Percentiles rank a stretch among this genome's conserved stretches.
Evolutionary conservation across 164 flowering plant species (phyloP).

Genomic region (Tetrastigma voinierianum): DNA sequence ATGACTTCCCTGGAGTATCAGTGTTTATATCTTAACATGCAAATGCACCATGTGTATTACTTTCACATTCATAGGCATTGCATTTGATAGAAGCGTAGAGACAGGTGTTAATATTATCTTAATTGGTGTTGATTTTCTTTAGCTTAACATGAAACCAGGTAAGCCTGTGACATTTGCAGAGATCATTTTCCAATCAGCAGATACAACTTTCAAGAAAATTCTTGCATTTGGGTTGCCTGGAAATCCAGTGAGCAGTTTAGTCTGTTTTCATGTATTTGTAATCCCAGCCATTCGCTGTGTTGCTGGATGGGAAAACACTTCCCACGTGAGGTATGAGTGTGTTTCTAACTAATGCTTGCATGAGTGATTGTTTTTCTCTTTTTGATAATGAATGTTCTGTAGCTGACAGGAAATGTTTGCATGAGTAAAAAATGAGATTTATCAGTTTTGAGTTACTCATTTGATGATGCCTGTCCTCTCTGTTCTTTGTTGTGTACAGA

Average conservation of each 20-base stretch:
- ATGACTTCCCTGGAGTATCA: neutral
- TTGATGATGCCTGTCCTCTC: too few species aligned
- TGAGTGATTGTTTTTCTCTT: neutral
- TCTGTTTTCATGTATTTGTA: constrained; percentile 82
- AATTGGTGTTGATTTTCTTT: constrained; percentile 14
- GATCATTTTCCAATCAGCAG: constrained; percentile 35
- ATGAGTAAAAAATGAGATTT: too few species aligned
- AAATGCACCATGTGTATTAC: neutral
- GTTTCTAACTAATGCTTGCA: neutral
- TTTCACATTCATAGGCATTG: neutral
- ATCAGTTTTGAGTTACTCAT: too few species aligned
- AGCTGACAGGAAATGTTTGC: too few species aligned
- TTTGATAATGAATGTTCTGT: neutral
- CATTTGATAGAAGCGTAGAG: neutral
- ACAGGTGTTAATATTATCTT: constrained; percentile 1
- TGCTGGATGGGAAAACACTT: constrained; percentile 84
- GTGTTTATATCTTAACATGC: constrained; percentile 1
- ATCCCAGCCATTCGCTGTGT: constrained; percentile 78
- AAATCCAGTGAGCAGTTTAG: constrained; percentile 93
- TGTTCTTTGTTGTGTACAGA: constrained; percentile 31
- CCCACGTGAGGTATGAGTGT: constrained; percentile 60
- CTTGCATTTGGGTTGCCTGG: constrained; percentile 98
- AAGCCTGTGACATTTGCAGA: constrained; percentile 92
- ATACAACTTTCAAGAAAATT: constrained; percentile 34
- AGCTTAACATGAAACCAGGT: constrained; percentile 94